Percentiles rank a stretch among this genome's conserved stretches.
phyloP scores from a whole-genome alignment of 768 basidiomycete genomes.

The Mycena galericulata region DNA sequence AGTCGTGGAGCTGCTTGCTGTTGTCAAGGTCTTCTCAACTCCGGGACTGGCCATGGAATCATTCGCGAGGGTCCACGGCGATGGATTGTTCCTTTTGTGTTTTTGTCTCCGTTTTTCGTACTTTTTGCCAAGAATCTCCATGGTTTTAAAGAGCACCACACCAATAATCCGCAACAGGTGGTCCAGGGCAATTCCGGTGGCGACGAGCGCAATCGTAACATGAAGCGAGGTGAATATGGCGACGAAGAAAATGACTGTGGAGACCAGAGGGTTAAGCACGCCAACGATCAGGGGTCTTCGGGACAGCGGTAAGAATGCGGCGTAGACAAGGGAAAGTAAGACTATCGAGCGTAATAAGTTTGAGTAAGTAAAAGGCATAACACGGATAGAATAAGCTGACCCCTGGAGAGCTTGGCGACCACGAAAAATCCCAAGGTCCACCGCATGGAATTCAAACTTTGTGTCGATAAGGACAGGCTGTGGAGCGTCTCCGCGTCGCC shows the following conservation, averaged over 20 bases:
- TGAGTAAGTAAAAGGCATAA: not conserved
- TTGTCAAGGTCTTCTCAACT: not conserved
- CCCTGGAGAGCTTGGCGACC: constrained; percentile 34
- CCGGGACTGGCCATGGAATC: not conserved
- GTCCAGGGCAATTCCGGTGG: constrained; percentile 26
- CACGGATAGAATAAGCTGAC: not conserved
- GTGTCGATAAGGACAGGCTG: constrained; percentile 3
- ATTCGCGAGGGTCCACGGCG: not conserved
- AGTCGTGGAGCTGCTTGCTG: constrained; percentile 32
- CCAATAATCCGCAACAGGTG: constrained; percentile 26
- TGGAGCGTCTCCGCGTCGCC: not conserved
- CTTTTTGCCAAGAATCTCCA: constrained; percentile 28
- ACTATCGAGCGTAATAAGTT: not conserved
- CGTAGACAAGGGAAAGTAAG: constrained; percentile 27
- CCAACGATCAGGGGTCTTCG: constrained; percentile 22
- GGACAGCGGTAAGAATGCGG: constrained; percentile 31
- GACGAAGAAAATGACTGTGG: constrained; percentile 29
- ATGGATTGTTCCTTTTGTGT: not conserved
- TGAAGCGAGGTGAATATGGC: constrained; percentile 35
- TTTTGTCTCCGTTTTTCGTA: constrained; percentile 16
- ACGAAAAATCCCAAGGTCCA: constrained; percentile 39
- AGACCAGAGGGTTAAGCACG: constrained; percentile 13
- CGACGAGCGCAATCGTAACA: constrained; percentile 30
- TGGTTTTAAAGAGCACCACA: constrained; percentile 31
- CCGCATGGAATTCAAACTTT: constrained; percentile 23